phyloP scores from a whole-genome alignment of 306 rosid species.

The Rosa rugosa region DNA sequence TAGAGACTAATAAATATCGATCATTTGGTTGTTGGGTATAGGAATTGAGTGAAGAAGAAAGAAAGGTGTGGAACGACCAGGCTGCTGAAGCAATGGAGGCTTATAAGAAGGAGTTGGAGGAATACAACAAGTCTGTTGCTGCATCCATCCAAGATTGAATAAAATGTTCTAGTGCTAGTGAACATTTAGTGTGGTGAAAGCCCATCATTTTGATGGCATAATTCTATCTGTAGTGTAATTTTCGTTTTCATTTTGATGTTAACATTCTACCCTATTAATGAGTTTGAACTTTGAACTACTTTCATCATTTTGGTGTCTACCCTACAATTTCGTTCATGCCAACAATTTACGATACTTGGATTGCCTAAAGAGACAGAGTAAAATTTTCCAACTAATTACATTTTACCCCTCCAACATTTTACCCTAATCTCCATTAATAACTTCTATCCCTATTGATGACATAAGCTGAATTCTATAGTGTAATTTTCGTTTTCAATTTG shows the following conservation, averaged over 20 bases:
- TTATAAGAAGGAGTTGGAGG: conserved; percentile 78
- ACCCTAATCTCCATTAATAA: too few relatives aligned
- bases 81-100: conserved; percentile 82
- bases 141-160: conserved; percentile 17
- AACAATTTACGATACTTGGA: too few relatives aligned
- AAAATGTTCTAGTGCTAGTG: neutral
- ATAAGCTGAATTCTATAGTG: too few relatives aligned
- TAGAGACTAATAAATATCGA: neutral
- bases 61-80: conserved; percentile 60
- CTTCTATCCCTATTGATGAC: too few relatives aligned
- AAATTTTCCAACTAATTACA: too few relatives aligned
- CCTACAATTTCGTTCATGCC: neutral
- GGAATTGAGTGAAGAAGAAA: conserved; percentile 79
- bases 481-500: too few relatives aligned
- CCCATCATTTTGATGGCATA: conserved; percentile 17
- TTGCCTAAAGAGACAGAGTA: too few relatives aligned
- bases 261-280: neutral
- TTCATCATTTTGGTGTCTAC: neutral
- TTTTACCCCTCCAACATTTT: too few relatives aligned
- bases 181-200: neutral
- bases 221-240: neutral
- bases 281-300: neutral
- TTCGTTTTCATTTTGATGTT: neutral
- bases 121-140: conserved; percentile 56
- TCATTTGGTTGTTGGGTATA: conserved; percentile 2